Evolutionary conservation across 139 green algal species (phyloP), one percentile per base, ranked within the genome.

Genomic region (Chlorella sp.): DNA sequence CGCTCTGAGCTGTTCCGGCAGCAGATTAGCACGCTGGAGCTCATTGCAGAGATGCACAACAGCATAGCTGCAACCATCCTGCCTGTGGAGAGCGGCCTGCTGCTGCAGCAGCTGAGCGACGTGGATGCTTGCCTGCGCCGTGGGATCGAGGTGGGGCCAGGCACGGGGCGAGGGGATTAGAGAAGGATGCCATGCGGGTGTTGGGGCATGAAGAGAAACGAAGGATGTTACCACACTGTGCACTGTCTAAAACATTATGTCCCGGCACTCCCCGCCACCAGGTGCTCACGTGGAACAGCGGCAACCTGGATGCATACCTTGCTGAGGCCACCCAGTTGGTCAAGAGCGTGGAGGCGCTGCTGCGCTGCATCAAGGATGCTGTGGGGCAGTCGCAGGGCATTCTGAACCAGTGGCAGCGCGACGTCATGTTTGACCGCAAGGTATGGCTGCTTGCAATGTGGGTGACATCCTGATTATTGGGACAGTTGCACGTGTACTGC

Each of bases 371-470:
- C 91, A 97, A 98, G 93, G 92, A 92, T 84, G 98, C 97, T 83
- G 96, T 98, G 2, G 81, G 88, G 36, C 90, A 93, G 42, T 97
- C 95, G 2, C 75, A 85, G n/a, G 80, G 91, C 73, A 94, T 97
- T 42, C 89, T 96, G 30, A 53, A 90, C 18, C 68, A 61, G 11
- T 98, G 96, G 95, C 93, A 96, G 88, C 91, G 93, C n/a, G 96
- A 97, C 89, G 90, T 96, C 37, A 96, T 98, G 92, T 97, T 98
- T 91, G 96, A 97, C 53, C 94, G 96, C 84, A 99, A 98, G 48
- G 48, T 57, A 9, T 9, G 48, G 9, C 5, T 57, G 48, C 48
- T 57, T 57, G 48, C 48, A 9, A 57, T 57, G 48, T 16, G 48
- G 48, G 48, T 5, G 48, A 57, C 48, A 57, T 57, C 7, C 5